A percentile compares a stretch with the other conserved stretches of the same genome.
Conservation (phyloP, 1,284 basidiomycete species). For the Sanghuangporus weigelae region DNA sequence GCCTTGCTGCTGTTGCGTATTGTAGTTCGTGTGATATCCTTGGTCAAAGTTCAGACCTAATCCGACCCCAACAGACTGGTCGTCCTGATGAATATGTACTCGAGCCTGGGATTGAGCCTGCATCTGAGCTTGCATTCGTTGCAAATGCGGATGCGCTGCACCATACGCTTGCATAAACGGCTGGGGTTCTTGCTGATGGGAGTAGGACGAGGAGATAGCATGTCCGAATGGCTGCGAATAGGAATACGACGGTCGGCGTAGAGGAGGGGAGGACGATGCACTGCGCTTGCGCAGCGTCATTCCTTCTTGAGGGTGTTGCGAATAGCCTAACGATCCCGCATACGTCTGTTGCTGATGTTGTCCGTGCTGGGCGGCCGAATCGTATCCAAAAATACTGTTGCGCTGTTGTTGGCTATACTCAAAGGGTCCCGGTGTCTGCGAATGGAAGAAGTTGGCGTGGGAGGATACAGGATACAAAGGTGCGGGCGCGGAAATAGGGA, state of each 20-base stretch:
- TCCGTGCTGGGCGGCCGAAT: slow-evolving; percentile 11
- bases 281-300: slow-evolving; percentile 10
- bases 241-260: slow-evolving; percentile 5
- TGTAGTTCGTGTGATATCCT: not conserved
- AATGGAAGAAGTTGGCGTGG: slow-evolving; percentile 20
- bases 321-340: slow-evolving; percentile 8
- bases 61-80: not conserved
- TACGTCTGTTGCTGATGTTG: slow-evolving; percentile 21
- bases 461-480: slow-evolving; percentile 20
- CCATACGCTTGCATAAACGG: not conserved
- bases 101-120: not conserved
- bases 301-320: not conserved
- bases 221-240: not conserved
- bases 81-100: not conserved
- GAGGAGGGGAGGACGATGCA: slow-evolving; percentile 11
- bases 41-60: not conserved
- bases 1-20: not conserved
- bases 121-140: not conserved
- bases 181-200: not conserved
- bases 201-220: not conserved
- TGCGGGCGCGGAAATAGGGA: slow-evolving; percentile 18
- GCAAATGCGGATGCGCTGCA: not conserved
- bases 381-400: slow-evolving; percentile 21
- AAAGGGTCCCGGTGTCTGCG: slow-evolving; percentile 6
- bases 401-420: slow-evolving; percentile 18